Conservation (phyloP, 208 protist species). For the Acanthamoeba sp. region DNA sequence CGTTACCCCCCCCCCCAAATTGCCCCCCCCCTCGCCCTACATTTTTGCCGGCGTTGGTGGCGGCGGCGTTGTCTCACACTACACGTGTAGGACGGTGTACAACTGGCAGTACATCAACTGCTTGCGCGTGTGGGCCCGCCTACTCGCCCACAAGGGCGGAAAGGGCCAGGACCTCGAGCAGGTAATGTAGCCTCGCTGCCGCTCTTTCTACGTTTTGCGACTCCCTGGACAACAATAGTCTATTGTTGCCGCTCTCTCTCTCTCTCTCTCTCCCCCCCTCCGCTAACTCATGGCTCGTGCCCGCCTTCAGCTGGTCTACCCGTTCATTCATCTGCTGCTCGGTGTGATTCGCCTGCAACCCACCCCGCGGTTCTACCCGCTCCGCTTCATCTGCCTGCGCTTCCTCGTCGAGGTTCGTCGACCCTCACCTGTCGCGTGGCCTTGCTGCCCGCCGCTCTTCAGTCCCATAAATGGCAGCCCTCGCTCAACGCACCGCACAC, state of each 20-base stretch:
- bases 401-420: slow-evolving; percentile 90
- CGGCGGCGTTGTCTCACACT: no score
- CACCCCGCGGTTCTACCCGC: slow-evolving; percentile 95
- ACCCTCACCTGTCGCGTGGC: no score
- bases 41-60: not conserved
- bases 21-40: not conserved
- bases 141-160: slow-evolving; percentile 88
- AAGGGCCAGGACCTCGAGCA: slow-evolving; percentile 29
- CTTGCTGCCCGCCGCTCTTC: no score
- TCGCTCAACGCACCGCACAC: no score
- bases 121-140: slow-evolving; percentile 94
- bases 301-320: slow-evolving; percentile 94
- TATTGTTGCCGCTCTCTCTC: no score
- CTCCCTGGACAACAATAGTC: no score
- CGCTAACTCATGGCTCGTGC: not conserved
- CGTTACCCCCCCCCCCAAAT: not conserved
- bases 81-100: slow-evolving; percentile 95
- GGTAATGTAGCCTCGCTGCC: no score
- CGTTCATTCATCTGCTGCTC: slow-evolving; percentile 94
- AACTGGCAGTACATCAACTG: slow-evolving; percentile 98
- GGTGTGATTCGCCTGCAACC: slow-evolving; percentile 90
- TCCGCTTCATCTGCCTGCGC: slow-evolving; percentile 95
- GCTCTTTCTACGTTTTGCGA: no score
- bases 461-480: no score
- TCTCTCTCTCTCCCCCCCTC: no score